Base-by-base conservation (phyloP, 1,284 basidiomycete genomes). In the Testicularia cyperi region DNA sequence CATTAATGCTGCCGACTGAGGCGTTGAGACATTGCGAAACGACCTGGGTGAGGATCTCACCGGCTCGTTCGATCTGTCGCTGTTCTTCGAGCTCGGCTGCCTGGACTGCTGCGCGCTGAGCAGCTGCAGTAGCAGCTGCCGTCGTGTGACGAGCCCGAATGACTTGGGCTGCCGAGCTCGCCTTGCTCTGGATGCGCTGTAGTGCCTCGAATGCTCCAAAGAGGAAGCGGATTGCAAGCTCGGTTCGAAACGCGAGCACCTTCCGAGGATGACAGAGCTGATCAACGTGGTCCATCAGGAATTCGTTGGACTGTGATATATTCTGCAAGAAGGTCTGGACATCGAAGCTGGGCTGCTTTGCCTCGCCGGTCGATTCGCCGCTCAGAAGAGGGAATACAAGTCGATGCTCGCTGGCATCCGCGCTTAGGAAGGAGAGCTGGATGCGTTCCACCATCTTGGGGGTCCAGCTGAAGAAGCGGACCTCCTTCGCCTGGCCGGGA, bases 11-110 rank as follows among this genome's bases (percentile, higher is more conserved):
- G 8, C 47, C 47, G 8, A 56, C 47, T 3, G 52, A 56, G 0
- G 52, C 43, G n/a, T 47, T 52, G 23, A 62, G 36, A 28, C 58
- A 62, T 31, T 62, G 58, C 40, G 55, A 43, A 2, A 56, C 53
- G 18, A 62, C 52, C 30, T 56, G 58, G 3, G 58, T 56, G 19
- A 62, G 12, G n/a, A 62, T 52, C 32, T 55, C 52, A 18, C 51
- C 49, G 5, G 43, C 43, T 8, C 51, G 34, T 27, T 61, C 51
- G 23, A 44, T 9, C 25, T 54, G 57, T 1, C 57, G 23, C 35
- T 61, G 57, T 21, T 61, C 51, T 18, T 61, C 57, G 40, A 62
- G 37, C 41, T 62, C 58, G 2, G 39, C 52, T 2, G 41, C 40
- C n/a, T 46, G 43, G 34, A 56, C 52, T 5, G 39, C 38, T 9